Conservation (phyloP, 2,329 filamentous ascomycete genomes). For the Fonsecaea nubica region DNA sequence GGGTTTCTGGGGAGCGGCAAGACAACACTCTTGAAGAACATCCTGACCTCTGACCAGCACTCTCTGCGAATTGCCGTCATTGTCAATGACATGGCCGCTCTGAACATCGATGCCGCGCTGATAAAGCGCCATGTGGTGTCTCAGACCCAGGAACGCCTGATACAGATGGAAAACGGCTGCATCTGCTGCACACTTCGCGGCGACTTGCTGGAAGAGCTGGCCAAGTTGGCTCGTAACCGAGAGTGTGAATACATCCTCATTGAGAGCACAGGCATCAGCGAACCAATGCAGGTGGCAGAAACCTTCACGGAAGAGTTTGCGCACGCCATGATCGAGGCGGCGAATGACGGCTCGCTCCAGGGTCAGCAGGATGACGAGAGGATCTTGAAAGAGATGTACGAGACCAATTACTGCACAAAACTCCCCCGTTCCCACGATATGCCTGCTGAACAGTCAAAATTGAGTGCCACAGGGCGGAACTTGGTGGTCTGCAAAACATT, state of each 20-base stretch:
- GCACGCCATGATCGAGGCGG: constrained; percentile 55
- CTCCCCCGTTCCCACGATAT: constrained; percentile 12
- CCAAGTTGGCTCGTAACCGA: constrained; percentile 66
- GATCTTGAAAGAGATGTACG: constrained; percentile 56
- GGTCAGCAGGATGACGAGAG: constrained; percentile 54
- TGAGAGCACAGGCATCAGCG: constrained; percentile 74
- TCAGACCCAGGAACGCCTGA: constrained; percentile 68
- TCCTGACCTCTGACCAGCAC: constrained; percentile 68
- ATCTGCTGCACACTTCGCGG: constrained; percentile 78
- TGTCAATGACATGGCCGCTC: constrained; percentile 73
- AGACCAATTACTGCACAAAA: background rate
- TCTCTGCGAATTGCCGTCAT: constrained; percentile 73
- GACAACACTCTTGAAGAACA: constrained; percentile 72
- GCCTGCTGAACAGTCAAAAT: constrained; percentile 13
- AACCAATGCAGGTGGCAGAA: constrained; percentile 76
- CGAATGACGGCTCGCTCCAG: constrained; percentile 53
- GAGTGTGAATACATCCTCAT: constrained; percentile 75
- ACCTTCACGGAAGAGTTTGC: constrained; percentile 68
- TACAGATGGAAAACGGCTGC: constrained; percentile 74
- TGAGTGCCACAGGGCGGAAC: constrained; percentile 51
- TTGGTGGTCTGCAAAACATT: constrained; percentile 70
- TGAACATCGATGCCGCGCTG: constrained; percentile 70
- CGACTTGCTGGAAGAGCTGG: constrained; percentile 73
- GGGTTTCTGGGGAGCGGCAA: constrained; percentile 72
- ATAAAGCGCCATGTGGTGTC: constrained; percentile 65